A percentile compares a stretch with the other conserved stretches of the same genome.
Conservation (phyloP, 2,329 filamentous ascomycete genomes). For the Nemania abortiva region DNA sequence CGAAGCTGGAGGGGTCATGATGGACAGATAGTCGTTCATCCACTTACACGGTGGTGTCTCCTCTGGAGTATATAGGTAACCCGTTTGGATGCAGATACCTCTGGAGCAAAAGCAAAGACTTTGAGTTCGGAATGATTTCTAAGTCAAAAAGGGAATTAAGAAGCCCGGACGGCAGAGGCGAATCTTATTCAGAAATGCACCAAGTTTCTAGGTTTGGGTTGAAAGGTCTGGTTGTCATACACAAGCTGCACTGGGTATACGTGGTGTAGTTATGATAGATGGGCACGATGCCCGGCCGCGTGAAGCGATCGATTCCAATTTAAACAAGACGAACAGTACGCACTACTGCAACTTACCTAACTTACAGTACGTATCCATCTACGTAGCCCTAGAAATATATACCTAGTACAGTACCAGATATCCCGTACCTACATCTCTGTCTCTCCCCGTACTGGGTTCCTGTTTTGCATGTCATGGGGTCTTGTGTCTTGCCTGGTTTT, state of each 20-base stretch:
- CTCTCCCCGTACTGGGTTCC: neutral
- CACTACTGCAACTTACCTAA: slow-evolving; percentile 30
- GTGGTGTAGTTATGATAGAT: slow-evolving; percentile 20
- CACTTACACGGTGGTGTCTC: slow-evolving; percentile 10
- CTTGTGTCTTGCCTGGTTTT: slow-evolving; percentile 21
- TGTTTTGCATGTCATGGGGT: slow-evolving; percentile 33
- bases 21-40: neutral
- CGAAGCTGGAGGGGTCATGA: neutral
- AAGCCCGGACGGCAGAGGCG: neutral
- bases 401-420: neutral
- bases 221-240: slow-evolving; percentile 9
- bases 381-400: neutral
- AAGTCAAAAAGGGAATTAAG: slow-evolving; percentile 7
- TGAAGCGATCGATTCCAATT: slow-evolving; percentile 31
- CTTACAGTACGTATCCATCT: neutral
- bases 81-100: neutral
- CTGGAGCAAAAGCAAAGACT: neutral
- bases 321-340: slow-evolving; percentile 26
- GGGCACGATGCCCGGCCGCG: slow-evolving; percentile 21
- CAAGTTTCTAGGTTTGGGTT: neutral
- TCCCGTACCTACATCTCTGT: neutral
- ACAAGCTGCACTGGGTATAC: slow-evolving; percentile 3
- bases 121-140: neutral
- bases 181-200: slow-evolving; percentile 2
- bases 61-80: neutral